Percentiles rank a stretch among this genome's conserved stretches.
Conservation (phyloP, 1,284 basidiomycete species). For the Malassezia japonica region DNA sequence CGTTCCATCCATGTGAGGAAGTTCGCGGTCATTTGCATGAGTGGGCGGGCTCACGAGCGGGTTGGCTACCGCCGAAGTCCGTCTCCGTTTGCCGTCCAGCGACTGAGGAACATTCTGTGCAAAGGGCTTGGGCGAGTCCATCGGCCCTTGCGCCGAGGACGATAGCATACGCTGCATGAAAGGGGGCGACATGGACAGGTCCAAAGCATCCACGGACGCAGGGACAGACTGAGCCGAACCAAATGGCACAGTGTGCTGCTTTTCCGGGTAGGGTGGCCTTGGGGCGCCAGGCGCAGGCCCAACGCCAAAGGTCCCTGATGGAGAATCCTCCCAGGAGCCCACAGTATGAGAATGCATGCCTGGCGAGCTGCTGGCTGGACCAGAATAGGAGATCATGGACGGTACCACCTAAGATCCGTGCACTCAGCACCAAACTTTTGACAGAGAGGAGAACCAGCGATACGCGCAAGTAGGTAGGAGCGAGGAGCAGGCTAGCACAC, state of each 20-base stretch:
- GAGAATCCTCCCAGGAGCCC: background rate
- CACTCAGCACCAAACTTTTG: no score
- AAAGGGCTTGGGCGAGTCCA: background rate
- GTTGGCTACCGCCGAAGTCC: background rate
- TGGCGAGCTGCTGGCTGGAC: background rate
- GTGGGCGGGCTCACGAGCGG: background rate
- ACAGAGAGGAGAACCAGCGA: no score
- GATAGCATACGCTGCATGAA: background rate
- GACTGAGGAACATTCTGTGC: background rate
- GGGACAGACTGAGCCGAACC: background rate
- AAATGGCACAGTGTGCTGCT: background rate
- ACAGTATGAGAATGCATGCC: background rate
- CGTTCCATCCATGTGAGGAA: background rate
- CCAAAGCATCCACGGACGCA: background rate
- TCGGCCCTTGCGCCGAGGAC: background rate
- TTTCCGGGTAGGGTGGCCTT: background rate
- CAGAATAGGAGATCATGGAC: slow-evolving; percentile 1
- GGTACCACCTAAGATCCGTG: no score
- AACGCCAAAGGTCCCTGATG: background rate
- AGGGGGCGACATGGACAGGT: slow-evolving; percentile 2
- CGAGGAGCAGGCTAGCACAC: no score
- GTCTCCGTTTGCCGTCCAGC: slow-evolving; percentile 13
- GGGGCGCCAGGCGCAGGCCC: no score
- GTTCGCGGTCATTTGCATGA: background rate
- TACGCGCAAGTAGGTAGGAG: no score